A percentile compares a stretch with the other conserved stretches of the same genome.
Evolutionary conservation across 108 stramenopile species (phyloP).

Genomic region (Asterionellopsis glacialis): DNA sequence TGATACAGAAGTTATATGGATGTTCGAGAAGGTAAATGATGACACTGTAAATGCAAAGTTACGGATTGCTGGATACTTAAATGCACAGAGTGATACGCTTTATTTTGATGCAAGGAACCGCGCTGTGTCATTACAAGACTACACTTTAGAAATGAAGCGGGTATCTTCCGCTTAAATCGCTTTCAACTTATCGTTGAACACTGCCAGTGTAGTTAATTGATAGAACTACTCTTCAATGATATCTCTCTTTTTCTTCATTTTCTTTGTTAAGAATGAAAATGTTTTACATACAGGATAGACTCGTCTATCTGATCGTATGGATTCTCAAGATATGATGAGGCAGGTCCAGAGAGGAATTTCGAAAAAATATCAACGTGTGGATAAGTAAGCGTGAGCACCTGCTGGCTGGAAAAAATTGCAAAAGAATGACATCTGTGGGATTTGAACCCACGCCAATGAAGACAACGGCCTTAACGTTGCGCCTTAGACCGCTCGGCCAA

Average conservation of each 20-base stretch:
- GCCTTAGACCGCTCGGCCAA: constrained; percentile 91
- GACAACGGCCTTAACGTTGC: constrained; percentile 91
- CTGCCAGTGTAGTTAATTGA: too few relatives aligned
- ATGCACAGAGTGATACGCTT: constrained; percentile 65
- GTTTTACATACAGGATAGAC: too few relatives aligned
- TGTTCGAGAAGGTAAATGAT: constrained; percentile 41
- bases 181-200: too few relatives aligned
- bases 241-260: too few relatives aligned
- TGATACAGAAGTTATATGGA: constrained; percentile 70
- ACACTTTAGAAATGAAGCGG: constrained; percentile 41
- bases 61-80: constrained; percentile 68
- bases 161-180: background rate
- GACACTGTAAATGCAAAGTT: constrained; percentile 45
- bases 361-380: too few relatives aligned
- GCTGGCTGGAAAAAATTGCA: too few relatives aligned
- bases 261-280: too few relatives aligned
- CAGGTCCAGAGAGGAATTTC: too few relatives aligned
- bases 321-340: too few relatives aligned
- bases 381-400: too few relatives aligned
- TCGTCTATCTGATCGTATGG: too few relatives aligned
- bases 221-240: too few relatives aligned
- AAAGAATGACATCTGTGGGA: constrained; percentile 49
- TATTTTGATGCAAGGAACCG: constrained; percentile 76
- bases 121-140: constrained; percentile 75
- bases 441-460: constrained; percentile 87